These are phyloP conservation scores for Mycena galericulata DNA, from an alignment of 768 basidiomycete genomes.

Conservation along the genomic window DNA sequence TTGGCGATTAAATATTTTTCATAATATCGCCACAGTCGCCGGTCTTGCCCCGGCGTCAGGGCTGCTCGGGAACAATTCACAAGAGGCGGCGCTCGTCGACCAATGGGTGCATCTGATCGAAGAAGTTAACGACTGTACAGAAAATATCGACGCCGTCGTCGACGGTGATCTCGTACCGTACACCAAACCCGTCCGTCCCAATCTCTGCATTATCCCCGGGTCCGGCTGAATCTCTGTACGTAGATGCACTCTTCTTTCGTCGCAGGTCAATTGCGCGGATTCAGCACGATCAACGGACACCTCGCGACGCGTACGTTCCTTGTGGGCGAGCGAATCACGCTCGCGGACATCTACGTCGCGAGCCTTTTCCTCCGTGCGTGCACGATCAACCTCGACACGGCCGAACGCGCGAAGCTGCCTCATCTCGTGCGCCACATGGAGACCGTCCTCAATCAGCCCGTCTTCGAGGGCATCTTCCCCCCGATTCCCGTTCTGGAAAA, in stretches of 20 bases:
- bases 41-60: conserved; percentile 78
- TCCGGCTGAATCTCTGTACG: no score
- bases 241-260: conserved; percentile 69
- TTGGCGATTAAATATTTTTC: background rate
- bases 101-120: conserved; percentile 88
- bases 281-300: conserved; percentile 78
- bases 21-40: conserved; percentile 61
- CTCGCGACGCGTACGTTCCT: conserved; percentile 87
- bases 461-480: conserved; percentile 76
- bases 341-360: conserved; percentile 87
- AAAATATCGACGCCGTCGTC: conserved; percentile 56
- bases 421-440: conserved; percentile 88
- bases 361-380: conserved; percentile 66
- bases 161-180: conserved; percentile 69
- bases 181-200: conserved; percentile 77
- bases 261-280: conserved; percentile 67
- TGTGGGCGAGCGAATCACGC: conserved; percentile 92
- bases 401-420: conserved; percentile 72
- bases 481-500: conserved; percentile 71
- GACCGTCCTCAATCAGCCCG: conserved; percentile 88
- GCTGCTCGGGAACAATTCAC: conserved; percentile 73
- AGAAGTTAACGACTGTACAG: conserved; percentile 63
- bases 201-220: no score
- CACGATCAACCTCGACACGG: conserved; percentile 69
- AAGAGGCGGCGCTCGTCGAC: conserved; percentile 82